These are phyloP conservation scores for Coprinopsis marcescibilis DNA, from an alignment of 768 basidiomycete species.

Conservation along the genomic window DNA sequence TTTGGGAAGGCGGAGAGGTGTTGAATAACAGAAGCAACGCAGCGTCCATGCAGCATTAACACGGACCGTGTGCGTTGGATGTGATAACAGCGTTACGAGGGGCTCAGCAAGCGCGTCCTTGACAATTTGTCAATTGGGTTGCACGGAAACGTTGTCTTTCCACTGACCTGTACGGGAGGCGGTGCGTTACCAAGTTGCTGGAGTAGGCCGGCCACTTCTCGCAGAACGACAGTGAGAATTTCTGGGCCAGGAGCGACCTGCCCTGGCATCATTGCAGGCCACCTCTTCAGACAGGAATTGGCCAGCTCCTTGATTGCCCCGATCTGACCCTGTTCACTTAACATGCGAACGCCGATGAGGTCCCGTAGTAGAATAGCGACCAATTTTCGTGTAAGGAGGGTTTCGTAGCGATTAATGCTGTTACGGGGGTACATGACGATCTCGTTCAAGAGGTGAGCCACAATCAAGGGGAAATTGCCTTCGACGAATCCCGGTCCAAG, in stretches of 20 bases:
- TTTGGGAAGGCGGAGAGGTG: slow-evolving; percentile 79
- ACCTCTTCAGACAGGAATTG: slow-evolving; percentile 76
- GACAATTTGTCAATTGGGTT: neutral
- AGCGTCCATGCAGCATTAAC: slow-evolving; percentile 84
- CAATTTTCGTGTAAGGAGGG: slow-evolving; percentile 61
- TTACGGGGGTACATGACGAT: slow-evolving; percentile 60
- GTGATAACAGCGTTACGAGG: slow-evolving; percentile 75
- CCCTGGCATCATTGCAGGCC: slow-evolving; percentile 91
- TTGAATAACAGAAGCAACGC: slow-evolving; percentile 85
- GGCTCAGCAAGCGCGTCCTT: slow-evolving; percentile 85
- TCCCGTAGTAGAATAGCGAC: slow-evolving; percentile 79
- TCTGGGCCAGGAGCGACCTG: slow-evolving; percentile 62
- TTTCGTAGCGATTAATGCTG: slow-evolving; percentile 61
- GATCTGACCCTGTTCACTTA: slow-evolving; percentile 94
- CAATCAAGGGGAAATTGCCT: slow-evolving; percentile 71
- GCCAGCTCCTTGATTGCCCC: slow-evolving; percentile 84
- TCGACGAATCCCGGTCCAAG: slow-evolving; percentile 81
- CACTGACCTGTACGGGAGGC: slow-evolving; percentile 70
- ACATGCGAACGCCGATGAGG: slow-evolving; percentile 80
- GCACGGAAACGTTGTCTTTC: neutral
- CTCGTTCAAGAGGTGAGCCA: slow-evolving; percentile 73
- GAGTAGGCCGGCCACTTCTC: slow-evolving; percentile 81
- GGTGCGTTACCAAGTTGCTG: slow-evolving; percentile 92
- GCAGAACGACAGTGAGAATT: slow-evolving; percentile 67
- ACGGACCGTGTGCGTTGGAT: slow-evolving; percentile 85